phyloP scores from a whole-genome alignment of 495 filamentous ascomycete genomes.

The Aspergillus kassunensis region DNA sequence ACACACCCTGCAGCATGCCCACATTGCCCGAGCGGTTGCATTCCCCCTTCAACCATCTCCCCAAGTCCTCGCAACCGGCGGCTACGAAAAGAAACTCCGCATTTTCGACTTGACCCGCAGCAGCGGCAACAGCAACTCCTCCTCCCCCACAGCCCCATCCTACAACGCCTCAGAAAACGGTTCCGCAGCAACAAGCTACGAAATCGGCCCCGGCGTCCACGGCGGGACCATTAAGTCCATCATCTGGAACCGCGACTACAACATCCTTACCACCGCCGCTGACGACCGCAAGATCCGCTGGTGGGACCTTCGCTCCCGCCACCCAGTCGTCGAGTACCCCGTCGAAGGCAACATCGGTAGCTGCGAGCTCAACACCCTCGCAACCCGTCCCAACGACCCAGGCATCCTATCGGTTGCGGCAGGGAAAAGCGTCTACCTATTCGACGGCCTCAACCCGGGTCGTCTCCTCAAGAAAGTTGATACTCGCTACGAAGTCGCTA shows the following conservation, averaged over 20 bases:
- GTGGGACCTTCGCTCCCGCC: slow-evolving; percentile 81
- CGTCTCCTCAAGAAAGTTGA: slow-evolving; percentile 71
- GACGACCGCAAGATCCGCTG: slow-evolving; percentile 89
- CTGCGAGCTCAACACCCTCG: slow-evolving; percentile 72
- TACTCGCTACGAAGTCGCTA: slow-evolving; percentile 78
- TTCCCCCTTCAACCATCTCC: slow-evolving; percentile 74
- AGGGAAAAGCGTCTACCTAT: slow-evolving; percentile 89
- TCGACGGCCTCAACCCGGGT: slow-evolving; percentile 68
- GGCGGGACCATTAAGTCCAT: slow-evolving; percentile 88
- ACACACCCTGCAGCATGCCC: slow-evolving; percentile 81
- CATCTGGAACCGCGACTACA: slow-evolving; percentile 83
- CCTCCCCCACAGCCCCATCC: slow-evolving; percentile 34
- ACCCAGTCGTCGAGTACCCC: slow-evolving; percentile 63
- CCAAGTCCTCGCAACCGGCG: slow-evolving; percentile 82
- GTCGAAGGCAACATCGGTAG: slow-evolving; percentile 83
- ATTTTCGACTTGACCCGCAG: slow-evolving; percentile 76
- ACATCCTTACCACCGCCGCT: slow-evolving; percentile 80
- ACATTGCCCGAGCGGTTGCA: slow-evolving; percentile 90
- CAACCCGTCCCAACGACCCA: slow-evolving; percentile 36
- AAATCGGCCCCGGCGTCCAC: slow-evolving; percentile 82
- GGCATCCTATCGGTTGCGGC: slow-evolving; percentile 57
- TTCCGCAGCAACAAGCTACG: slow-evolving; percentile 57
- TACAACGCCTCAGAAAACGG: slow-evolving; percentile 26
- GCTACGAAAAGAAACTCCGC: slow-evolving; percentile 92
- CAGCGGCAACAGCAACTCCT: slow-evolving; percentile 35